Conservation (phyloP, 208 protist species). For the Paratrypanosoma confusum region DNA sequence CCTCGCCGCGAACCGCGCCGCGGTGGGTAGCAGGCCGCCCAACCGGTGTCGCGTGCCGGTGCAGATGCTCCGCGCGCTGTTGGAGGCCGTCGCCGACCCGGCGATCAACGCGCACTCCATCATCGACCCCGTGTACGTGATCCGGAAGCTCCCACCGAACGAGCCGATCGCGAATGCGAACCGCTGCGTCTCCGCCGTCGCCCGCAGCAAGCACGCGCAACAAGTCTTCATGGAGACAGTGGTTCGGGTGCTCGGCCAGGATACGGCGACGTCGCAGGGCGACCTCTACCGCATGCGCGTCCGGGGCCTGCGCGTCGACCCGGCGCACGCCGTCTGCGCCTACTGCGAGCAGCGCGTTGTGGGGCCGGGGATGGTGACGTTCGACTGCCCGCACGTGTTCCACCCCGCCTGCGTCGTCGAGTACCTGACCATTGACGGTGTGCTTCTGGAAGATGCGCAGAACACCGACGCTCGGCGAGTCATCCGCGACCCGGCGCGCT, state of each 20-base stretch:
- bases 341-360: slow-evolving; percentile 15
- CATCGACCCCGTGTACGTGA: slow-evolving; percentile 36
- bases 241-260: slow-evolving; percentile 25
- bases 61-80: slow-evolving; percentile 35
- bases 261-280: slow-evolving; percentile 27
- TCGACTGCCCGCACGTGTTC: slow-evolving; percentile 50
- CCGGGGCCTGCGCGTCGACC: slow-evolving; percentile 26
- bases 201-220: slow-evolving; percentile 28
- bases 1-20: slow-evolving; percentile 8
- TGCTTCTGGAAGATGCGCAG: slow-evolving; percentile 1
- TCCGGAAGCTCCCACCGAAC: slow-evolving; percentile 24
- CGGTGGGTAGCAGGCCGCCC: not conserved
- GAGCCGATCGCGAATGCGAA: slow-evolving; percentile 40
- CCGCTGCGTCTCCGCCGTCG: slow-evolving; percentile 33
- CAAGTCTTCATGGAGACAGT: slow-evolving; percentile 30
- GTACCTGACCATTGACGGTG: slow-evolving; percentile 16
- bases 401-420: slow-evolving; percentile 42
- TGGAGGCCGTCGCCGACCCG: slow-evolving; percentile 42
- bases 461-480: slow-evolving; percentile 8
- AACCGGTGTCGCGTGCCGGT: slow-evolving; percentile 33
- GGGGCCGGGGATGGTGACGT: slow-evolving; percentile 21
- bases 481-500: slow-evolving; percentile 10
- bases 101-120: slow-evolving; percentile 23
- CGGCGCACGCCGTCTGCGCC: slow-evolving; percentile 8
- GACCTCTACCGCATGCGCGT: slow-evolving; percentile 21